Evolutionary conservation across 352 stramenopile species (phyloP), one percentile per base, ranked within the genome.

Genomic region (Halophytophthora batemanensis): DNA sequence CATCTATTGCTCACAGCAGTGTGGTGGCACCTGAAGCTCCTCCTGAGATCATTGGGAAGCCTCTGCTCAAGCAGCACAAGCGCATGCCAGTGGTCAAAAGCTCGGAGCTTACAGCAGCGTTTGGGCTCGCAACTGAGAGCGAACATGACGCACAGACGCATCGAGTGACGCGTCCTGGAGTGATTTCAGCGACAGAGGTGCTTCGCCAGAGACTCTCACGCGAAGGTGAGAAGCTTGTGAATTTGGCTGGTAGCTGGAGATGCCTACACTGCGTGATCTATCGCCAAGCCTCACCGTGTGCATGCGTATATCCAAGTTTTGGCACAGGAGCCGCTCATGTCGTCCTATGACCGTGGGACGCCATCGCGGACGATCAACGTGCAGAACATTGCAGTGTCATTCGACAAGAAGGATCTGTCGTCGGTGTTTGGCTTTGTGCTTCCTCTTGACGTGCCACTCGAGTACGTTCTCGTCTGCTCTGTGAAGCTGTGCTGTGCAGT

Each of bases 101-200:
- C 28, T 14, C 53, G 33, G 45, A 54, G 19, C 41, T 76, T 22
- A 54, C 44, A 0, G 59, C 42, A 25, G 64, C 55, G 38, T 80
- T 80, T 53, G 56, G 62, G 25, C 42, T 64, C 44, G 56, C 44
- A 19, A 18, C n/a, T 33, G 34, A 46, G 28, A 40, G 18, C 41
- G 7, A 28, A 33, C 44, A 6, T 13, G 18, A 23, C n/a, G 6
- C 52, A 2, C 3, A 37, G 15, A 6, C 15, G 18, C 33, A 44
- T 6, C 51, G 54, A 49, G 35, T 42, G 39, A 44, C 25, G 25
- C 64, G 59, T 19, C 74, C 66, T 15, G 80, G 77, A 19, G 74
- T 90, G 6, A 87, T 90, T 28, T 84, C 80, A 2, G 52, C 71
- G 23, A 63, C 45, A 6, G 82, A 90, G 45, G 54, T 90, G n/a